A percentile compares a stretch with the other conserved stretches of the same genome.
Evolutionary conservation across 305 asterid genomes (phyloP).

Genomic region (Fraxinus velutina): DNA sequence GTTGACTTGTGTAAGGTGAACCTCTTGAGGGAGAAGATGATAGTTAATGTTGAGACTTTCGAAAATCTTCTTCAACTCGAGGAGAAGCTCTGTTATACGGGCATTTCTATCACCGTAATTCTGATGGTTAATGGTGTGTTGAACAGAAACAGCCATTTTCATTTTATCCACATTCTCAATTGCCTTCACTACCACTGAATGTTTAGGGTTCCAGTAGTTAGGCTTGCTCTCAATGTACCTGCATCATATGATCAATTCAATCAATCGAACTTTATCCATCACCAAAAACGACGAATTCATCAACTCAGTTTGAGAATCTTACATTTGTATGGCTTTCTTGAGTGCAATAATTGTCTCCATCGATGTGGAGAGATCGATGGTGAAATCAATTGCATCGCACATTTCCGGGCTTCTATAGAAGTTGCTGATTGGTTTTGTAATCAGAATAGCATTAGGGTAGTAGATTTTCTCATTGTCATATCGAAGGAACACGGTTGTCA

Average conservation of each 20-base stretch:
- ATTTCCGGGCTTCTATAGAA: conserved; percentile 73
- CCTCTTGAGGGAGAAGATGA: conserved; percentile 58
- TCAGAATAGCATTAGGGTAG: conserved; percentile 55
- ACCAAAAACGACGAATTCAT: neutral
- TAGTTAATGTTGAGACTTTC: conserved; percentile 46
- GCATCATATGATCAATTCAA: neutral
- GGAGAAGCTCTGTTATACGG: conserved; percentile 45
- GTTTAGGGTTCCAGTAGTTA: conserved; percentile 60
- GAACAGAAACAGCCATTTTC: conserved; percentile 51
- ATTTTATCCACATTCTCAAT: conserved; percentile 51
- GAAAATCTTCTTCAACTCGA: conserved; percentile 60
- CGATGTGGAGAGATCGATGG: neutral
- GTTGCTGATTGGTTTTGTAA: conserved; percentile 61
- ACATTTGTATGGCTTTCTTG: conserved; percentile 43
- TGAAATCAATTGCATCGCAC: conserved; percentile 40
- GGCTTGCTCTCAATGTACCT: conserved; percentile 71
- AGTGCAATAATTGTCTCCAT: conserved; percentile 24
- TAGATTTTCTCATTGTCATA: conserved; percentile 59
- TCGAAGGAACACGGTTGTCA: conserved; percentile 58
- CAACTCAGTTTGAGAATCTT: neutral
- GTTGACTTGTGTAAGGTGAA: conserved; percentile 43
- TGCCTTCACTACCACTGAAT: conserved; percentile 50
- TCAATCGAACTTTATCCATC: neutral
- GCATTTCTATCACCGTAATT: conserved; percentile 47
- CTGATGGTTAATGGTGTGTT: conserved; percentile 65